Evolutionary conservation across 2,329 filamentous ascomycete species (phyloP).

Genomic region (Alternaria incomplexa): DNA sequence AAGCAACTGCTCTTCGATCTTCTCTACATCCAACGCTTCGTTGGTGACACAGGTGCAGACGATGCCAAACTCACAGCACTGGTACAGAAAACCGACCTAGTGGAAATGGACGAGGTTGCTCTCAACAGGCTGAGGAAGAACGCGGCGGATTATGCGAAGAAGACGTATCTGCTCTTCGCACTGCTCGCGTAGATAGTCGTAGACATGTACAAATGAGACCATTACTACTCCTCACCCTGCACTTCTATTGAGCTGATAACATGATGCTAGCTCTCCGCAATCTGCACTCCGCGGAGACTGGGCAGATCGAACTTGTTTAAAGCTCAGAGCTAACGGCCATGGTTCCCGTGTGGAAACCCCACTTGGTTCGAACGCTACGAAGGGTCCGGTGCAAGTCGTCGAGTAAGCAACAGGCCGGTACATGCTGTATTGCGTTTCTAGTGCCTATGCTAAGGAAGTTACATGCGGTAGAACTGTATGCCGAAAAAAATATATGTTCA

Average conservation of each 20-base stretch:
- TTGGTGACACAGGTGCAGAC: conserved; percentile 9
- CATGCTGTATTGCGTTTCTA: not conserved
- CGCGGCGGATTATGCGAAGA: conserved; percentile 80
- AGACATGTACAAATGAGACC: not conserved
- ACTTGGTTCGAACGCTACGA: not conserved
- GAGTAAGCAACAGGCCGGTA: not conserved
- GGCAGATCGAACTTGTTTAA: not conserved
- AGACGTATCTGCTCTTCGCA: conserved; percentile 81
- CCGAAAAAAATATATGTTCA: not conserved
- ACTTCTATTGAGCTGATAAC: not conserved
- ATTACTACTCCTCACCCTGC: not conserved
- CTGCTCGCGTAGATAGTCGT: conserved; percentile 57
- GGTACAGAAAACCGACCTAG: conserved; percentile 48
- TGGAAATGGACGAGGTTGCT: conserved; percentile 56
- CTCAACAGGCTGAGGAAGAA: conserved; percentile 65
- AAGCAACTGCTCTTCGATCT: conserved; percentile 54
- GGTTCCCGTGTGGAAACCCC: not conserved
- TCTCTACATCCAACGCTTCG: conserved; percentile 50
- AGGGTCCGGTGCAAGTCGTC: not conserved
- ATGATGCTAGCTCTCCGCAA: not conserved
- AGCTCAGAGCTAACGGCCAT: not conserved
- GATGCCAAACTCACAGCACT: conserved; percentile 6
- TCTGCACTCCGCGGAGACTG: not conserved
- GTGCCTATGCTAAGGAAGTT: not conserved
- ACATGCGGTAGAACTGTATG: not conserved